phyloP scores from a whole-genome alignment of 202 grass and related monocot genomes.

The Carex arenaria region DNA sequence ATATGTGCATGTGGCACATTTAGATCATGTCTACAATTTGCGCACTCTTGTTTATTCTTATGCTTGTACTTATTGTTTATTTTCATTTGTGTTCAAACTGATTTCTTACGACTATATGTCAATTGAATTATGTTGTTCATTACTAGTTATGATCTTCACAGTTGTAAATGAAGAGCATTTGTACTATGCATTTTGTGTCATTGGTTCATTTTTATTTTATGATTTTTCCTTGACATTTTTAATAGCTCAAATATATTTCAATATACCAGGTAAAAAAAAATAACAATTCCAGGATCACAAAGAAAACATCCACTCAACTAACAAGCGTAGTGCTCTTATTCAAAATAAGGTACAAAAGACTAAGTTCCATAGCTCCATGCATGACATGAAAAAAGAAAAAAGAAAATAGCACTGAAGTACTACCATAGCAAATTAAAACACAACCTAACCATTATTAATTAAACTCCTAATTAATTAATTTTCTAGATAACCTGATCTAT shows the following conservation, averaged over 20 bases:
- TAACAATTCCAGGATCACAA: neutral
- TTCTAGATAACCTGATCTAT: constrained; percentile 6
- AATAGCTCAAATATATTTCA: neutral
- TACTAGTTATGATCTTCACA: too few relatives aligned
- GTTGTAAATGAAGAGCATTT: neutral
- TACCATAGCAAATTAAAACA: neutral
- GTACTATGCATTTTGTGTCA: neutral
- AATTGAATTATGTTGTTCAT: neutral
- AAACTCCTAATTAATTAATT: neutral
- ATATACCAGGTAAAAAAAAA: neutral
- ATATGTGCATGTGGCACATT: neutral
- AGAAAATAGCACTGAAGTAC: neutral
- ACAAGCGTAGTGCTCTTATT: neutral
- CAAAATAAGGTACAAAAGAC: neutral
- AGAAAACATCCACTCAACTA: neutral
- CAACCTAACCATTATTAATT: neutral
- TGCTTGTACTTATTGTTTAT: neutral
- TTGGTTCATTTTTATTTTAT: neutral
- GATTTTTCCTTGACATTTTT: neutral
- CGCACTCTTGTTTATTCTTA: neutral
- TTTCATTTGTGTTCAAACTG: neutral
- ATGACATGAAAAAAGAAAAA: neutral
- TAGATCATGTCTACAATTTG: neutral
- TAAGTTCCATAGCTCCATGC: neutral
- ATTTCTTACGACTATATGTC: neutral